Base-by-base conservation (phyloP, 2,329 filamentous ascomycete genomes). In the Trichoderma endophyticum region DNA sequence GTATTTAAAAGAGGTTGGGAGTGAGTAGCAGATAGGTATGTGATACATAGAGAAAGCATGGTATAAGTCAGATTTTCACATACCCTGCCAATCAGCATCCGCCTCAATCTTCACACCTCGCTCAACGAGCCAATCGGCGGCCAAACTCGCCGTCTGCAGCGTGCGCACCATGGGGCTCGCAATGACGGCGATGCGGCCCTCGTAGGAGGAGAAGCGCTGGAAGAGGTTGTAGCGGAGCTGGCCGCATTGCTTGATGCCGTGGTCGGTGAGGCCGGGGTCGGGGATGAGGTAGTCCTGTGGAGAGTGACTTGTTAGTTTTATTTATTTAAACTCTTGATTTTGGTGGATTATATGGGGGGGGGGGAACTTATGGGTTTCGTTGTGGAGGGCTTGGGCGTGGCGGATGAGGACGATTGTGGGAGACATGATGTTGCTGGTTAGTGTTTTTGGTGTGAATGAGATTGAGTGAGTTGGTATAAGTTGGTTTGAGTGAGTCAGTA, bases 391-490 rank as follows among this genome's bases (percentile, higher is more conserved):
- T 81, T 98, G 93, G 18, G 93, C 95, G 86, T 98, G 95, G 76
- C 95, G 92, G 78, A 98, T 91, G 78, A 98, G 86, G 75, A 98
- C 92, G 73, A 98, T 77, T 0, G 83, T 87, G 1, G 86, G 87
- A 66, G 87, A 78, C 87, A 89, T 89, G 32, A 18, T 36, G 36
- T 8, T 62, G 32, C 18, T 43, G 36, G 21, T 43, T 43, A 32
- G 15, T 39, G 51, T 6, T 5, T 59, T 12, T 59, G 24, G 32
- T 32, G 21, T 57, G 48, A 66, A n/a, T 30, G 26, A 51, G 39
- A 43, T n/a, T 15, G 18, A 62, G 21, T 21, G 43, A 51, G 4
- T 1, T 21, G 43, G 43, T 15, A 21, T 11, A 1, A 21, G n/a
- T 7, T 15, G 36, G 18, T 43, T 3, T n/a, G 18, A 43, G 39